Percentiles rank a stretch among this genome's conserved stretches.
Evolutionary conservation across 345 rosid species (phyloP).

Genomic region (Salix brachista): DNA sequence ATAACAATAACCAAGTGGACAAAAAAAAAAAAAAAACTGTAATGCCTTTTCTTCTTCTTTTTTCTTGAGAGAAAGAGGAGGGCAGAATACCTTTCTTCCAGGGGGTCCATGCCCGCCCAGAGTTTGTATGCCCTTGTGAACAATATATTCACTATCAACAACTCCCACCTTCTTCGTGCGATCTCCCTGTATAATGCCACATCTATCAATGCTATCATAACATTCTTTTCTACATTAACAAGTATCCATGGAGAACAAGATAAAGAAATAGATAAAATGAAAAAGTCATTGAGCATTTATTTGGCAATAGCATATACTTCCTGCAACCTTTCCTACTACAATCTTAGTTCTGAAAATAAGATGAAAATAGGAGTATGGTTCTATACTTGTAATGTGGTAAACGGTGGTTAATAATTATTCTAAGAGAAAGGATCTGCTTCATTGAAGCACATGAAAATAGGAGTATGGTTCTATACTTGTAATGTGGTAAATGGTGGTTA

Average conservation of each 20-base stretch:
- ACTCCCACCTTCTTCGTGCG: conserved; percentile 83
- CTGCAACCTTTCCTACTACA: no score
- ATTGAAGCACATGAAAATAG: not conserved
- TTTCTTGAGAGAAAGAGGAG: not conserved
- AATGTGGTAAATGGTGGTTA: not conserved
- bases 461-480: not conserved
- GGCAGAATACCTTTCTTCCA: conserved; percentile 17
- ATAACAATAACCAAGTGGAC: not conserved
- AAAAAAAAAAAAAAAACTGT: not conserved
- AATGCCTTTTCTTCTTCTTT: no score
- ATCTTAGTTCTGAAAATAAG: no score
- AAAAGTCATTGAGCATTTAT: not conserved
- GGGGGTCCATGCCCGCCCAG: conserved; percentile 61
- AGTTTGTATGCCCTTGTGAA: conserved; percentile 86
- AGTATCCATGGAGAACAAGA: not conserved
- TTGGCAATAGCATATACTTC: no score
- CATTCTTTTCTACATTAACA: not conserved
- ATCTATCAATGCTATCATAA: not conserved
- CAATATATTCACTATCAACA: conserved; percentile 76
- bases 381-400: no score
- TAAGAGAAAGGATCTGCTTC: no score
- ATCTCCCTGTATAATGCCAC: conserved; percentile 56
- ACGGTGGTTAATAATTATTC: no score
- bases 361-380: no score
- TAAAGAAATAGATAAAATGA: not conserved